Percentiles rank a stretch among this genome's conserved stretches.
phyloP scores from a whole-genome alignment of 768 basidiomycete genomes.

The Tubosaeta brunneosetosa region DNA sequence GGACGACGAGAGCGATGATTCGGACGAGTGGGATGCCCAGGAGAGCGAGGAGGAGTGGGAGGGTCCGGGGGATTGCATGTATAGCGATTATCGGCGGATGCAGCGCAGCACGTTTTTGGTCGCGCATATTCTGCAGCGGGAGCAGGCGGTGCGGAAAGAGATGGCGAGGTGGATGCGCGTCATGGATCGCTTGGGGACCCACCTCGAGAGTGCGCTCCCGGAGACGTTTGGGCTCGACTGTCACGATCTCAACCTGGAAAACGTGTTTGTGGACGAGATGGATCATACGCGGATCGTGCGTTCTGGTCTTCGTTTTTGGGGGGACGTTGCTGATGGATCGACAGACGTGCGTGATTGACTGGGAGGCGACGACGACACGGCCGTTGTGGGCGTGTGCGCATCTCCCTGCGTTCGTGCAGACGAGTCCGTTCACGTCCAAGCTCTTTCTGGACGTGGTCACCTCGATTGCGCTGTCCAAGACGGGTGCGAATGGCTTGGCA shows the following conservation, averaged over 20 bases:
- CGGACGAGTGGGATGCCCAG: slow-evolving; percentile 74
- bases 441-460: slow-evolving; percentile 65
- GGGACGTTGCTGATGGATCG: not conserved
- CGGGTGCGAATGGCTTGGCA: slow-evolving; percentile 32
- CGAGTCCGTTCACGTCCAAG: slow-evolving; percentile 68
- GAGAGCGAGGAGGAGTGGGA: slow-evolving; percentile 76
- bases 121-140: slow-evolving; percentile 61
- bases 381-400: slow-evolving; percentile 85
- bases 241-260: slow-evolving; percentile 82
- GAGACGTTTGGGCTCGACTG: slow-evolving; percentile 80
- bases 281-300: slow-evolving; percentile 70
- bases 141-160: slow-evolving; percentile 60
- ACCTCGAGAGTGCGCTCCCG: slow-evolving; percentile 25
- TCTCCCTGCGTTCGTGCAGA: slow-evolving; percentile 72
- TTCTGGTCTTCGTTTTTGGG: slow-evolving; percentile 5
- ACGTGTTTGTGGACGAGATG: slow-evolving; percentile 71
- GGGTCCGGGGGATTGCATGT: slow-evolving; percentile 73
- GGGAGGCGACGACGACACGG: slow-evolving; percentile 86
- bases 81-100: slow-evolving; percentile 77
- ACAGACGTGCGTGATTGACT: slow-evolving; percentile 84
- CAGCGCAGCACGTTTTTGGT: slow-evolving; percentile 76
- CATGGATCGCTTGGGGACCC: slow-evolving; percentile 54
- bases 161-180: slow-evolving; percentile 66
- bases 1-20: slow-evolving; percentile 70
- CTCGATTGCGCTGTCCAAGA: slow-evolving; percentile 35